Conservation (phyloP, 345 rosid species). For the Nephelium lappaceum region DNA sequence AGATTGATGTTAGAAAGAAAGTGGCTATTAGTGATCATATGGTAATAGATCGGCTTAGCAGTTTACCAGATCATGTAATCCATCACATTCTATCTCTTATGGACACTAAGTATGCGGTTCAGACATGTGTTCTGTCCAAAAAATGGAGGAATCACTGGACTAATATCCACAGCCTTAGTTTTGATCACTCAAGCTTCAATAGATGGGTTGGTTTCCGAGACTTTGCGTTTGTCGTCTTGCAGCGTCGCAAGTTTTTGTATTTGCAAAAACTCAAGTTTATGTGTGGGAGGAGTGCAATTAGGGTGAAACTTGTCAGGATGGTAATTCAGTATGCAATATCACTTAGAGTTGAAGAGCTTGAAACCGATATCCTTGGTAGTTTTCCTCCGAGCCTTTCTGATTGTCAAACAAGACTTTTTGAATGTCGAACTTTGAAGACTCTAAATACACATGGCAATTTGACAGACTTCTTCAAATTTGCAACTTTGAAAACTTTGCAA, state of each 20-base stretch:
- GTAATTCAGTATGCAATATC: not conserved
- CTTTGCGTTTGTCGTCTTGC: not conserved
- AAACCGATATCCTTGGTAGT: not conserved
- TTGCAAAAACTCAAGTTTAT: too few species aligned
- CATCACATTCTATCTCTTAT: not conserved
- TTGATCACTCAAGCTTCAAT: not conserved
- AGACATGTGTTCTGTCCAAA: not conserved
- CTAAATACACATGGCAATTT: not conserved
- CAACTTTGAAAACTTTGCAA: not conserved
- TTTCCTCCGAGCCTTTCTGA: not conserved
- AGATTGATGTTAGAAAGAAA: not conserved
- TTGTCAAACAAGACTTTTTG: not conserved
- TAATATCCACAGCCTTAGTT: not conserved
- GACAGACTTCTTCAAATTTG: not conserved
- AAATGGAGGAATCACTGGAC: conserved; percentile 12
- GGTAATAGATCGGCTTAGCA: not conserved
- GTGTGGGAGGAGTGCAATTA: too few species aligned
- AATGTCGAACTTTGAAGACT: not conserved
- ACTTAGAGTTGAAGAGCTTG: not conserved
- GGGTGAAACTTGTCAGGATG: too few species aligned
- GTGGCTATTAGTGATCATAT: too few species aligned
- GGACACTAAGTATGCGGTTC: conserved; percentile 3
- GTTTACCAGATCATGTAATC: conserved; percentile 5
- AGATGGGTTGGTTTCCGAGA: not conserved
- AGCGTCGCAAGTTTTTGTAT: not conserved